Evolutionary conservation across 1,139 yeast genomes (phyloP).

Genomic region (Spathaspora sp.): DNA sequence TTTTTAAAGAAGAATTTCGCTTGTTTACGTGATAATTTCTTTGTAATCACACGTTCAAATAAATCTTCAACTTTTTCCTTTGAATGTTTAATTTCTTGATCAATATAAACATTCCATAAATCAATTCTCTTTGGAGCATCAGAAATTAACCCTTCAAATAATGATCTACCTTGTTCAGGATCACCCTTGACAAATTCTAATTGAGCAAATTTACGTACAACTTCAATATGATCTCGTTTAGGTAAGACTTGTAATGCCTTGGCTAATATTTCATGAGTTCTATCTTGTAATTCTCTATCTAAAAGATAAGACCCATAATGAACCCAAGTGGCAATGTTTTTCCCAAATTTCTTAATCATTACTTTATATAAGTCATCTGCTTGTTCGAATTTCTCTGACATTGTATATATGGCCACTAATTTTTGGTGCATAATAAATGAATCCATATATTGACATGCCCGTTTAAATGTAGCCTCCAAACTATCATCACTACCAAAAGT

Average conservation of each 20-base stretch:
- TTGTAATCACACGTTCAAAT: slow-evolving; percentile 73
- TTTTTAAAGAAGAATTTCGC: slow-evolving; percentile 94
- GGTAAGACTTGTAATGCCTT: slow-evolving; percentile 73
- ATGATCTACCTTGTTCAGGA: slow-evolving; percentile 89
- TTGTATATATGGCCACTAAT: slow-evolving; percentile 68
- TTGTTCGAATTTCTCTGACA: slow-evolving; percentile 67
- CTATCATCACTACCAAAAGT: slow-evolving; percentile 87
- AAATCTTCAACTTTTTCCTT: slow-evolving; percentile 69
- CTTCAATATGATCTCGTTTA: slow-evolving; percentile 74
- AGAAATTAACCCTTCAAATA: slow-evolving; percentile 87
- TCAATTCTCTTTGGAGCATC: slow-evolving; percentile 93
- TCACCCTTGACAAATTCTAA: slow-evolving; percentile 86
- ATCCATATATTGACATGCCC: slow-evolving; percentile 91
- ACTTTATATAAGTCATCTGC: slow-evolving; percentile 68
- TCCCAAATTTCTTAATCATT: slow-evolving; percentile 82
- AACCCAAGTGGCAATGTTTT: slow-evolving; percentile 71
- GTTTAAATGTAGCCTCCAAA: slow-evolving; percentile 74
- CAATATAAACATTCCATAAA: slow-evolving; percentile 92
- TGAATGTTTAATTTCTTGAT: slow-evolving; percentile 79
- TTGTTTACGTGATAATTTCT: slow-evolving; percentile 81
- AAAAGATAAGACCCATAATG: slow-evolving; percentile 73
- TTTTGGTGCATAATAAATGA: slow-evolving; percentile 77
- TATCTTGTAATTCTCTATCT: slow-evolving; percentile 55
- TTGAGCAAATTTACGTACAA: slow-evolving; percentile 85
- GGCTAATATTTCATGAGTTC: slow-evolving; percentile 69